Percentiles rank a stretch among this genome's conserved stretches.
These are phyloP conservation scores for Ogataea trehalophila DNA, from an alignment of 805 yeast genomes.

Conservation along the genomic window DNA sequence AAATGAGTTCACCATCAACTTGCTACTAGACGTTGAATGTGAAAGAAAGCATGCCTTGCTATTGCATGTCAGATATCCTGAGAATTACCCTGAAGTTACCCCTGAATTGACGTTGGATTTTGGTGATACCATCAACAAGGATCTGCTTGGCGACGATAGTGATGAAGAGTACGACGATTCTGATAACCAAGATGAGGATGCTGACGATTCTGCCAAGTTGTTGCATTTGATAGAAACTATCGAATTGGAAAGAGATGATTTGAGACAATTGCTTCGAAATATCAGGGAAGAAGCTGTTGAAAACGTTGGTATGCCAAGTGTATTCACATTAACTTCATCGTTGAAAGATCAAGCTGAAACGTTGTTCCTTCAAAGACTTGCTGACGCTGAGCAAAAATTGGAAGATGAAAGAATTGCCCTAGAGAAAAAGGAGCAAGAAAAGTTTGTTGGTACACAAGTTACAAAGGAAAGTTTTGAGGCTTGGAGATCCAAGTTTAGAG, in stretches of 20 bases:
- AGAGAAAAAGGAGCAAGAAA: constrained; percentile 82
- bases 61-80: constrained; percentile 68
- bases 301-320: constrained; percentile 86
- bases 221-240: constrained; percentile 53
- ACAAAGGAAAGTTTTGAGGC: constrained; percentile 65
- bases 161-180: constrained; percentile 43
- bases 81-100: constrained; percentile 72
- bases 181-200: constrained; percentile 38
- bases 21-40: constrained; percentile 66
- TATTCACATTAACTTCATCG: constrained; percentile 72
- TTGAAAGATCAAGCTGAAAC: constrained; percentile 80
- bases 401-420: constrained; percentile 55
- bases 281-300: constrained; percentile 61
- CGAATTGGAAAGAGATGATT: constrained; percentile 49
- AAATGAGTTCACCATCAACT: constrained; percentile 48
- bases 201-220: constrained; percentile 33
- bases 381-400: constrained; percentile 47
- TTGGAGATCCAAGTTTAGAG: constrained; percentile 73
- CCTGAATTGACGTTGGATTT: constrained; percentile 50
- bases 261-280: constrained; percentile 34
- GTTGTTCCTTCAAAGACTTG: constrained; percentile 55
- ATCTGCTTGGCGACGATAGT: constrained; percentile 31
- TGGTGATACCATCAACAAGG: constrained; percentile 21
- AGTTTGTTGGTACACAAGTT: constrained; percentile 87
- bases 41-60: constrained; percentile 51